A percentile compares a stretch with the other conserved stretches of the same genome.
Evolutionary conservation across 768 basidiomycete genomes (phyloP).

Genomic region (Piloderma croceum): DNA sequence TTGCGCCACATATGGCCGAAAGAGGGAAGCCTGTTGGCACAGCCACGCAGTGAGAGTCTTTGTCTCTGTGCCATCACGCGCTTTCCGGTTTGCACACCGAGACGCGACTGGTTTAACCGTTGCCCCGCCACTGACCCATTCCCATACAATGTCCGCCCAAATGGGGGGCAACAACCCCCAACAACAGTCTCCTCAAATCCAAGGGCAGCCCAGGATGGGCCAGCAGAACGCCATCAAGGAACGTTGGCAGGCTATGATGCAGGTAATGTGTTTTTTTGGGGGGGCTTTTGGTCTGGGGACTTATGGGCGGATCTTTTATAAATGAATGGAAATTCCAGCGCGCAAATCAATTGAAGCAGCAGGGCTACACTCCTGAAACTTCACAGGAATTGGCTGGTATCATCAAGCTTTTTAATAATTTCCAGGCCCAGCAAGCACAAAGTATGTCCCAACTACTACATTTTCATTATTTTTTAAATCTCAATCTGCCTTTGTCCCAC

Average conservation of each 20-base stretch:
- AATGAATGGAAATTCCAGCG: slow-evolving; percentile 27
- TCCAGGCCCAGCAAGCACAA: slow-evolving; percentile 20
- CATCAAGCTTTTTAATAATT: slow-evolving; percentile 30
- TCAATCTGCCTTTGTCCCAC: slow-evolving; percentile 6
- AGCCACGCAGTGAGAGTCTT: too few relatives aligned
- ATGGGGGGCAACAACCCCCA: not conserved
- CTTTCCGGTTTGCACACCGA: not conserved
- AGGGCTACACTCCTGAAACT: slow-evolving; percentile 42
- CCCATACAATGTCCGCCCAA: not conserved
- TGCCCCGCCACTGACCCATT: too few relatives aligned
- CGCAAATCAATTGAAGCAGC: slow-evolving; percentile 35
- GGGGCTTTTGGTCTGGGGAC: not conserved
- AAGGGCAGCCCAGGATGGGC: not conserved
- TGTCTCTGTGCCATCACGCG: too few relatives aligned
- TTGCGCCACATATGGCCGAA: too few relatives aligned
- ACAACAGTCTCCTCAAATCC: not conserved
- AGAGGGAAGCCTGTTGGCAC: too few relatives aligned
- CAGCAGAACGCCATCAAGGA: not conserved
- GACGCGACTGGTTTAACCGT: not conserved
- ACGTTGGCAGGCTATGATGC: not conserved
- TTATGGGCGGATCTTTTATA: not conserved
- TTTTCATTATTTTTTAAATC: slow-evolving; percentile 1
- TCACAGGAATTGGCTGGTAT: slow-evolving; percentile 39
- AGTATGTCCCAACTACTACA: slow-evolving; percentile 13
- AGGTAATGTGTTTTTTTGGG: too few relatives aligned